These are phyloP conservation scores for Panaeolus papilionaceus DNA, from an alignment of 768 basidiomycete genomes.

Conservation along the genomic window DNA sequence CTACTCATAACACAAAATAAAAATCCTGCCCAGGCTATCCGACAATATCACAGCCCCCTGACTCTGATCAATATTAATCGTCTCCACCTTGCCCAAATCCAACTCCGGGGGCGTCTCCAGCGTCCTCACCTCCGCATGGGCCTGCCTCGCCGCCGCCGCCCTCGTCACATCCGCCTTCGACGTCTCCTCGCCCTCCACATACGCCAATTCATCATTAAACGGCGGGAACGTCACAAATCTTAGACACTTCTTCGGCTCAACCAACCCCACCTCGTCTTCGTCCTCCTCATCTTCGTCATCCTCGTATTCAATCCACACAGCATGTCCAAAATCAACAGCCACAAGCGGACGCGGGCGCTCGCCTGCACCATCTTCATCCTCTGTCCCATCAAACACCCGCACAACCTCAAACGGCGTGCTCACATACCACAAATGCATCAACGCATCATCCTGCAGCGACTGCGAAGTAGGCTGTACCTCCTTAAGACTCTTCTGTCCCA, in stretches of 20 bases:
- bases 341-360: slow-evolving; percentile 72
- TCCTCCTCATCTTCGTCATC: slow-evolving; percentile 25
- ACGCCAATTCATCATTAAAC: slow-evolving; percentile 43
- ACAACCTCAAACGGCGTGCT: slow-evolving; percentile 75
- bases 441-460: slow-evolving; percentile 49
- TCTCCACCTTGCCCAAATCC: slow-evolving; percentile 70
- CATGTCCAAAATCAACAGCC: slow-evolving; percentile 89
- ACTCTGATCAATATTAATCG: slow-evolving; percentile 79
- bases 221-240: slow-evolving; percentile 78
- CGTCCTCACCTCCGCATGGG: slow-evolving; percentile 57
- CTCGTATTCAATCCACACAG: slow-evolving; percentile 78
- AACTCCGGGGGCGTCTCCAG: slow-evolving; percentile 69
- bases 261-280: slow-evolving; percentile 28
- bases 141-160: slow-evolving; percentile 31
- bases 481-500: slow-evolving; percentile 11
- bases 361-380: slow-evolving; percentile 41
- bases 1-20: slow-evolving; percentile 72
- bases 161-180: slow-evolving; percentile 19
- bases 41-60: slow-evolving; percentile 77
- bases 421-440: slow-evolving; percentile 77
- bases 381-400: slow-evolving; percentile 61
- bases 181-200: slow-evolving; percentile 29
- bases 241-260: slow-evolving; percentile 54
- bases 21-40: slow-evolving; percentile 71
- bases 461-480: slow-evolving; percentile 14